Base-by-base conservation (phyloP, 2,329 filamentous ascomycete species). In the Botryotinia calthae region DNA sequence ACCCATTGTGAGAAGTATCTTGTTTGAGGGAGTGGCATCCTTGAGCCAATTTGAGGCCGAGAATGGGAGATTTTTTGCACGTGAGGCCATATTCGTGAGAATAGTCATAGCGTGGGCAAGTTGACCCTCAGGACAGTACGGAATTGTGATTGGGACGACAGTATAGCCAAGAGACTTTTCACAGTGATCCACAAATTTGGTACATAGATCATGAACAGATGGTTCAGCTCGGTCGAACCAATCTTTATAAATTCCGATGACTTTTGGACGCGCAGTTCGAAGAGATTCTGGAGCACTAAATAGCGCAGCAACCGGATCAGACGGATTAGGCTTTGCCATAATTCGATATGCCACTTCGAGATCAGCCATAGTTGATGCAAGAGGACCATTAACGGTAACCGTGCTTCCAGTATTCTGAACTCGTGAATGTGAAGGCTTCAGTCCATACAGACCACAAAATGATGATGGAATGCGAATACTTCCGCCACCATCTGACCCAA, bases 401-500 rank as follows among this genome's bases (percentile, higher is more conserved):
- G 85, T 85, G 71, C 84, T 86, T 77, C 84, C 84, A 81, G 86
- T 85, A 73, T 82, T 85, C 61, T 87, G 87, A 9, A 92, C 87
- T 54, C 94, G 90, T 78, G 91, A 88, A 79, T 96, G 91, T 0
- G 89, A 90, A 1, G 93, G 85, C 82, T 97, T 97, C 73, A 97
- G 85, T 2, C 94, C 94, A 82, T 91, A 97, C 34, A 93, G 81
- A 65, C 79, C 79, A 72, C 79, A 80, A 61, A 80, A 80, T 9
- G 77, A 78, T 5, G 78, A 69, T 12, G 79, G 79, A n/a, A 82
- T 77, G 3, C 79, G 77, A 59, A 93, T 89, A 28, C 89, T 91
- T 44, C 91, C 91, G 74, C 91, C 91, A 0, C 91, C 98, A 80
- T 99, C 96, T 22, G 95, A 97, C 31, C 95, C 96, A 34, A 99